Percentiles rank a stretch among this genome's conserved stretches.
phyloP scores from a whole-genome alignment of 306 rosid species.

The Vigna hirtella region DNA sequence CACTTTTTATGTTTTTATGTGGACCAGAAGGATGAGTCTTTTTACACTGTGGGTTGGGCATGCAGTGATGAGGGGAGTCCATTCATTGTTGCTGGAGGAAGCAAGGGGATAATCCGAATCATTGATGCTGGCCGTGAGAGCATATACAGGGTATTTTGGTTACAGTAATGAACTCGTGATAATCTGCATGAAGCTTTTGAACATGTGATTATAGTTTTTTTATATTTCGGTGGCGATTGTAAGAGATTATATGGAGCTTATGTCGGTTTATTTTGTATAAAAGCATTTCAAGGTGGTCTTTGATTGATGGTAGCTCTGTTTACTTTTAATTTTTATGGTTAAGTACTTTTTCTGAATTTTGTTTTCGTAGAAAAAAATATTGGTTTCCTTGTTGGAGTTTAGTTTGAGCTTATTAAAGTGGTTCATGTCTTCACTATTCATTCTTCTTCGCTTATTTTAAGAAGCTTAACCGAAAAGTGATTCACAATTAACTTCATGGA shows the following conservation, averaged over 20 bases:
- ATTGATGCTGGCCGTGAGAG: slow-evolving; percentile 88
- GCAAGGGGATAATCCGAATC: slow-evolving; percentile 81
- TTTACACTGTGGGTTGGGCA: slow-evolving; percentile 95
- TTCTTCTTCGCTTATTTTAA: neutral
- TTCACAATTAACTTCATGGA: neutral
- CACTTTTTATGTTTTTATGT: slow-evolving; percentile 53
- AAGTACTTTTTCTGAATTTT: neutral
- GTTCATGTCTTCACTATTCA: neutral
- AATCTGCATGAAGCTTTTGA: slow-evolving; percentile 31
- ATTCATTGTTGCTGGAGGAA: slow-evolving; percentile 85
- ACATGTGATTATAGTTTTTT: neutral
- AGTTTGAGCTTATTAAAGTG: neutral
- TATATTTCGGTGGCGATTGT: neutral
- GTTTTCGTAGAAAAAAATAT: neutral
- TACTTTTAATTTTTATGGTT: slow-evolving; percentile 1
- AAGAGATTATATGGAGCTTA: neutral
- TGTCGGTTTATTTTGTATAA: neutral
- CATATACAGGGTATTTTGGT: slow-evolving; percentile 72
- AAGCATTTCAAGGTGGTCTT: neutral
- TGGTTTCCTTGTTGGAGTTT: neutral
- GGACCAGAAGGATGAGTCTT: slow-evolving; percentile 98
- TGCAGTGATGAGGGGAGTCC: slow-evolving; percentile 73
- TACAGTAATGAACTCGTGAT: slow-evolving; percentile 27
- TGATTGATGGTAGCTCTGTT: neutral
- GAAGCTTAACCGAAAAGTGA: neutral